phyloP scores from a whole-genome alignment of 495 filamentous ascomycete genomes.

The Xanthoparmelia taractica region DNA sequence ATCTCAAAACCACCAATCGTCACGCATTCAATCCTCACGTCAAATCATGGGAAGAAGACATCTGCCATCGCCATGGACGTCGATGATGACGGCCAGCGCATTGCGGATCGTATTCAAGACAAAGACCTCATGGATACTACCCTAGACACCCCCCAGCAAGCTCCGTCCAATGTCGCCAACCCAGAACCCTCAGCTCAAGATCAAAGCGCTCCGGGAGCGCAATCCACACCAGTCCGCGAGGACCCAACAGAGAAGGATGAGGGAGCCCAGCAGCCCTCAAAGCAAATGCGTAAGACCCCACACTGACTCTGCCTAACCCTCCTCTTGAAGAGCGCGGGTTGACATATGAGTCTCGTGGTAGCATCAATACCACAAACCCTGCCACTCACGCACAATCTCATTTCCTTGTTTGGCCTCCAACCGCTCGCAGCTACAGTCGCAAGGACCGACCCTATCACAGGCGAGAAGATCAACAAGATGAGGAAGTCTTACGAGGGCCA shows the following conservation, averaged over 20 bases:
- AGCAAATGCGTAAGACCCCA: constrained; percentile 26
- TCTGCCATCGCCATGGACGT: constrained; percentile 26
- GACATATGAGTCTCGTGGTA: constrained; percentile 21
- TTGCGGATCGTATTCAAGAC: constrained; percentile 11
- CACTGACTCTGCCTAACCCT: constrained; percentile 15
- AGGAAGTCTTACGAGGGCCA: constrained; percentile 69
- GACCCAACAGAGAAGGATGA: constrained; percentile 11
- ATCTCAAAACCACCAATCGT: constrained; percentile 12
- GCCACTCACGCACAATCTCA: constrained; percentile 54
- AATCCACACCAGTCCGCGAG: constrained; percentile 10
- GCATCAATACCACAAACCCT: constrained; percentile 34
- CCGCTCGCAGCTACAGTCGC: constrained; percentile 56
- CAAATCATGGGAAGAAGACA: constrained; percentile 26
- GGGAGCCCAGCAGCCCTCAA: constrained; percentile 6
- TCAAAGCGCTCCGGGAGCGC: not conserved
- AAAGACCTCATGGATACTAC: constrained; percentile 22
- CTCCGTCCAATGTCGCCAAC: not conserved
- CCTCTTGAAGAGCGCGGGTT: constrained; percentile 19
- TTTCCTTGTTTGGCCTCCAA: constrained; percentile 54
- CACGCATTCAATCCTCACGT: constrained; percentile 4
- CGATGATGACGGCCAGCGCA: constrained; percentile 20
- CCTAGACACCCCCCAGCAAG: constrained; percentile 7
- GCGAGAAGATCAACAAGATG: constrained; percentile 65
- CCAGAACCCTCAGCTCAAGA: not conserved
- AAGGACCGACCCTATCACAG: constrained; percentile 54